A percentile compares a stretch with the other conserved stretches of the same genome.
Conservation (phyloP, 1,284 basidiomycete species). For the Apiotrichum montevideense region DNA sequence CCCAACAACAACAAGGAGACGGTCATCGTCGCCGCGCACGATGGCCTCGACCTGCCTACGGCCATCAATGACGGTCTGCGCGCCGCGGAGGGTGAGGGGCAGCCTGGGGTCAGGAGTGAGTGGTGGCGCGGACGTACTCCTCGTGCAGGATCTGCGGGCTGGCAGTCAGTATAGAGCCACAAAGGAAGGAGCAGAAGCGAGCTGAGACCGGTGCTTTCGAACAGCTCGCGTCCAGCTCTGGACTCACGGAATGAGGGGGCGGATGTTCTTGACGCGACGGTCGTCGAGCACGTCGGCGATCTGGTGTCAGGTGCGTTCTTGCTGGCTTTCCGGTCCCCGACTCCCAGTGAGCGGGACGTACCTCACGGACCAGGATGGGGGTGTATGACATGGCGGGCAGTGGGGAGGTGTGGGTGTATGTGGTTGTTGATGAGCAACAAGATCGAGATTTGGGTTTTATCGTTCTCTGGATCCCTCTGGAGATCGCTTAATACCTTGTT, state of each 20-base stretch:
- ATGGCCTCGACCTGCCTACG: slow-evolving; percentile 70
- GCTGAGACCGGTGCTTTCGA: background rate
- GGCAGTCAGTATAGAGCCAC: slow-evolving; percentile 7
- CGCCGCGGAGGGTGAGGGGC: slow-evolving; percentile 43
- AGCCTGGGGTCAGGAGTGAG: slow-evolving; percentile 23
- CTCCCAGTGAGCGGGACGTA: background rate
- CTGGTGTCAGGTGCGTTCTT: slow-evolving; percentile 16
- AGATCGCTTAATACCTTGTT: too few species aligned
- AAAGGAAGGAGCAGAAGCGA: background rate
- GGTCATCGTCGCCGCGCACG: slow-evolving; percentile 76
- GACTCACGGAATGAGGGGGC: slow-evolving; percentile 70
- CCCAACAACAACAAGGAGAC: slow-evolving; percentile 82
- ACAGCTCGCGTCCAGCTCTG: too few species aligned
- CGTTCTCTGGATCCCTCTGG: too few species aligned
- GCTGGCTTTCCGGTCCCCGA: too few species aligned
- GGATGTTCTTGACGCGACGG: slow-evolving; percentile 71
- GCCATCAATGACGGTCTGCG: slow-evolving; percentile 68
- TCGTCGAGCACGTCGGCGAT: slow-evolving; percentile 79
- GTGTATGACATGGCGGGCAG: slow-evolving; percentile 1
- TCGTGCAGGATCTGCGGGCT: slow-evolving; percentile 82
- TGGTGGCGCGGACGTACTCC: slow-evolving; percentile 50
- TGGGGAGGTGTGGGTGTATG: background rate
- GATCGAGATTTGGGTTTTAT: too few species aligned
- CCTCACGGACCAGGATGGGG: slow-evolving; percentile 1
- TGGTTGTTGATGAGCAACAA: too few species aligned